Percentiles rank a stretch among this genome's conserved stretches.
These are phyloP conservation scores for Bruguiera hainesii DNA, from an alignment of 441 rosid species.

Conservation along the genomic window DNA sequence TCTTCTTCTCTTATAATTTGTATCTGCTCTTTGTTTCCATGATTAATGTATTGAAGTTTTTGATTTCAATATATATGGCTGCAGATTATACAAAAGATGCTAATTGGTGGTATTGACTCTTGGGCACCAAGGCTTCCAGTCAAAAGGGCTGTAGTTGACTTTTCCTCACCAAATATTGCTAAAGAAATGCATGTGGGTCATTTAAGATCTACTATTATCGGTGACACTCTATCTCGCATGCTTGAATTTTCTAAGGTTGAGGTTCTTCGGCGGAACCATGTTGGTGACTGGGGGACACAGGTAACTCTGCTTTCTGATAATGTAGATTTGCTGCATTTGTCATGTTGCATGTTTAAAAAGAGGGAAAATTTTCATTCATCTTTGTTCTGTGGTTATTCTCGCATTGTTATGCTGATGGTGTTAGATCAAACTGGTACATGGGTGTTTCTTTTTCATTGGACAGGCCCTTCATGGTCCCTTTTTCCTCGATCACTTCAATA, in stretches of 20 bases:
- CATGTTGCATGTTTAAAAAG: too few species aligned
- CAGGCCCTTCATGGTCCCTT: too few species aligned
- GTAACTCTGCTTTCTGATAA: conserved; percentile 34
- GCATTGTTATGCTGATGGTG: too few species aligned
- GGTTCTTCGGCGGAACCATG: conserved; percentile 93
- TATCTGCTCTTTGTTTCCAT: neutral
- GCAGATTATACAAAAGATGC: conserved; percentile 80
- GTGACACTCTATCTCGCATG: conserved; percentile 89
- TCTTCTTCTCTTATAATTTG: neutral
- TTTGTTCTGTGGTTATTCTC: neutral
- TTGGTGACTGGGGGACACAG: conserved; percentile 99
- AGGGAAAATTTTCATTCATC: neutral
- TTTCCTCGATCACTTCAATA: too few species aligned
- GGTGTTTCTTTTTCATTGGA: too few species aligned
- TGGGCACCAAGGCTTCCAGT: conserved; percentile 68
- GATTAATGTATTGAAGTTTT: conserved; percentile 4
- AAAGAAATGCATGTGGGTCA: conserved; percentile 99
- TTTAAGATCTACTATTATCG: conserved; percentile 88
- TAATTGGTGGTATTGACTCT: conserved; percentile 65
- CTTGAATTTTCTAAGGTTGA: conserved; percentile 85
- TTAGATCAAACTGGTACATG: too few species aligned
- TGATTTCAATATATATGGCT: conserved; percentile 15
- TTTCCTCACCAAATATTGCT: conserved; percentile 96
- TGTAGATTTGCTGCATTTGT: neutral
- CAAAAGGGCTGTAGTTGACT: conserved; percentile 79